Evolutionary conservation across 371 early-diverging fungal species (phyloP).

Genomic region (Capillidium heterosporum): DNA sequence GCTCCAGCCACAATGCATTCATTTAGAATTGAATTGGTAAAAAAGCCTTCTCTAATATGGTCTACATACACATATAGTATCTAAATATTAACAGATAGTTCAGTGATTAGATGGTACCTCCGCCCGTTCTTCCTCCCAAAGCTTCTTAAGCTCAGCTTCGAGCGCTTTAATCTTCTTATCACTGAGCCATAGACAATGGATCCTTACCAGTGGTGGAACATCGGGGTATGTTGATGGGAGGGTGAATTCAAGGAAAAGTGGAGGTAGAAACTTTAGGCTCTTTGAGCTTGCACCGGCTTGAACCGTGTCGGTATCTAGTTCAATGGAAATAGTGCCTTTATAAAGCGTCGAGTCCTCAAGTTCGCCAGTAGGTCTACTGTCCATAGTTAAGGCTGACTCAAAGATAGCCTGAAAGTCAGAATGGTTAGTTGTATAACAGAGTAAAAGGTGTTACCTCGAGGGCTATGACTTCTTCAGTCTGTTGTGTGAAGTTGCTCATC

Average conservation of each 20-base stretch:
- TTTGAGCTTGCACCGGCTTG: too few relatives aligned
- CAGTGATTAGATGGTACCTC: slow-evolving; percentile 7
- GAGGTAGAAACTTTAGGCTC: slow-evolving; percentile 8
- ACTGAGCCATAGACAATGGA: slow-evolving; percentile 9
- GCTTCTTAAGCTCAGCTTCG: slow-evolving; percentile 2
- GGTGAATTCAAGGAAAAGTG: slow-evolving; percentile 7
- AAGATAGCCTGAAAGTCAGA: too few relatives aligned
- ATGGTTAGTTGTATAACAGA: too few relatives aligned
- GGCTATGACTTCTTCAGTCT: neutral
- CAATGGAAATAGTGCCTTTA: too few relatives aligned
- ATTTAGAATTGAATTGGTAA: slow-evolving; percentile 2
- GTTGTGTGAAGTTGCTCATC: neutral
- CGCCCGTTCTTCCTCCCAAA: slow-evolving; percentile 10
- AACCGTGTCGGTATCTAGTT: too few relatives aligned
- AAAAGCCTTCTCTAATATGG: slow-evolving; percentile 7
- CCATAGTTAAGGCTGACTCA: too few relatives aligned
- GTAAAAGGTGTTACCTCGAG: neutral
- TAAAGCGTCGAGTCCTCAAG: too few relatives aligned
- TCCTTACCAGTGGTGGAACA: neutral
- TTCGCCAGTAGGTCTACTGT: too few relatives aligned
- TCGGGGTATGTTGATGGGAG: slow-evolving; percentile 9
- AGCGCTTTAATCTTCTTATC: neutral
- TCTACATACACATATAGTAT: slow-evolving; percentile 10
- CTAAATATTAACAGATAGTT: slow-evolving; percentile 1
- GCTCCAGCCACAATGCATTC: too few relatives aligned